phyloP scores from a whole-genome alignment of 352 stramenopile genomes.

The Globisporangium cederbergense region DNA sequence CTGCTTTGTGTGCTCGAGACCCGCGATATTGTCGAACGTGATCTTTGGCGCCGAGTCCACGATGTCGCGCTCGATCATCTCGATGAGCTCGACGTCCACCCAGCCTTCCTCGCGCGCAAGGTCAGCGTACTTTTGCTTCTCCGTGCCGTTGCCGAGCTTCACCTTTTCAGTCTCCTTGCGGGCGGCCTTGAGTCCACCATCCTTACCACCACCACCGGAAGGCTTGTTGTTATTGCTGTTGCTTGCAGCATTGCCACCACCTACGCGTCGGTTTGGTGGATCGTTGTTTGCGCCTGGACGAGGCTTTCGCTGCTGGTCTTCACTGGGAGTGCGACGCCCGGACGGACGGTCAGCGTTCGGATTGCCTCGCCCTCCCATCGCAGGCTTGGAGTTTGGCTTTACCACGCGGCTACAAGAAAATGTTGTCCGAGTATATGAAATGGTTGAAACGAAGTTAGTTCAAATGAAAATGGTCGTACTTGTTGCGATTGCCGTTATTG shows the following conservation, averaged over 20 bases:
- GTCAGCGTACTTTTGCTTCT: constrained; percentile 76
- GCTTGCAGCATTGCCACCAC: constrained; percentile 18
- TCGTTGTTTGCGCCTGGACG: constrained; percentile 28
- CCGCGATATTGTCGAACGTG: constrained; percentile 76
- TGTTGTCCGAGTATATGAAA: not conserved
- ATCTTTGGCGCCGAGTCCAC: constrained; percentile 68
- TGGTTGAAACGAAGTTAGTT: not conserved
- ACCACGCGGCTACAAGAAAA: constrained; percentile 26
- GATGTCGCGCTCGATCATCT: constrained; percentile 86
- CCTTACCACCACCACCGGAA: constrained; percentile 26
- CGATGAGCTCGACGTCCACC: constrained; percentile 80
- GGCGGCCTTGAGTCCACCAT: constrained; percentile 38
- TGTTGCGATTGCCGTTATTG: constrained; percentile 37
- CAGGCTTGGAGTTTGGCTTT: constrained; percentile 26
- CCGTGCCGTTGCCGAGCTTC: constrained; percentile 20
- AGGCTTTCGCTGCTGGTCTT: constrained; percentile 45
- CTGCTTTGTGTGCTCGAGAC: constrained; percentile 79
- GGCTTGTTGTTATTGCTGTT: constrained; percentile 22
- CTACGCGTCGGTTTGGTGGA: constrained; percentile 14
- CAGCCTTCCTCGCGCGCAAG: constrained; percentile 66
- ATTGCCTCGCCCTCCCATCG: constrained; percentile 16
- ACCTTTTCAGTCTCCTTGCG: constrained; percentile 38
- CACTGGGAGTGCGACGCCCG: constrained; percentile 48
- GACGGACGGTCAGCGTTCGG: constrained; percentile 29
- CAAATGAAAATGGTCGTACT: constrained; percentile 11